A percentile compares a stretch with the other conserved stretches of the same genome.
Evolutionary conservation across 2,329 filamentous ascomycete species (phyloP).

Genomic region (Pseudogymnoascus sp.): DNA sequence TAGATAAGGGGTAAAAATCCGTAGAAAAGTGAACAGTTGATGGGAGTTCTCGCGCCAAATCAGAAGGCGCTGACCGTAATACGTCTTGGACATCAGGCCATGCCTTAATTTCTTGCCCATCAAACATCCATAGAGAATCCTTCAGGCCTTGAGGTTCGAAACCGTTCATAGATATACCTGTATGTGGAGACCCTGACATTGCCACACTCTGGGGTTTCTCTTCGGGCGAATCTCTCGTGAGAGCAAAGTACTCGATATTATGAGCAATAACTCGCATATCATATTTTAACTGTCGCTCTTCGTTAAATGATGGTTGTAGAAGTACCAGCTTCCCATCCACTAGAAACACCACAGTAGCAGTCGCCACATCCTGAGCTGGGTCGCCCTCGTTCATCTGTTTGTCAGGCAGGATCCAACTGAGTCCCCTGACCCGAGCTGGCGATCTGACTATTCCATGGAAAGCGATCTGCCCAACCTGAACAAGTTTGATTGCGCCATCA

Average conservation of each 20-base stretch:
- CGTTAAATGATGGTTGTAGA: conserved; percentile 75
- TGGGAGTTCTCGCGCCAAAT: conserved; percentile 60
- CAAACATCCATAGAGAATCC: conserved; percentile 92
- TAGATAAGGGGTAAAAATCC: conserved; percentile 93
- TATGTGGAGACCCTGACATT: conserved; percentile 17
- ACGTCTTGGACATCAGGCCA: conserved; percentile 88
- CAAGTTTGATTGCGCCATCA: conserved; percentile 60
- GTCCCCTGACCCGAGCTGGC: conserved; percentile 79
- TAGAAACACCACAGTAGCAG: conserved; percentile 89
- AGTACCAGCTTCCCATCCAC: conserved; percentile 94
- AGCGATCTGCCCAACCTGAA: conserved; percentile 95
- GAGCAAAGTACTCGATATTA: conserved; percentile 89
- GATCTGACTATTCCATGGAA: conserved; percentile 95
- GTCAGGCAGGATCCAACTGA: conserved; percentile 94
- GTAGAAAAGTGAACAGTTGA: conserved; percentile 67
- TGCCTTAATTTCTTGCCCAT: conserved; percentile 73
- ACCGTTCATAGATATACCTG: conserved; percentile 12
- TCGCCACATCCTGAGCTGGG: conserved; percentile 87
- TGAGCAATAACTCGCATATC: conserved; percentile 96
- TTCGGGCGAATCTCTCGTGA: conserved; percentile 74
- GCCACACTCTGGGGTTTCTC: conserved; percentile 20
- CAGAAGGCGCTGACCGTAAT: conserved; percentile 58
- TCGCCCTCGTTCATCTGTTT: conserved; percentile 83
- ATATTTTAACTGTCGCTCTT: conserved; percentile 81
- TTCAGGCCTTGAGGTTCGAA: conserved; percentile 39